These are phyloP conservation scores for Datura wrightii DNA, from an alignment of 257 asterid species.

Conservation along the genomic window DNA sequence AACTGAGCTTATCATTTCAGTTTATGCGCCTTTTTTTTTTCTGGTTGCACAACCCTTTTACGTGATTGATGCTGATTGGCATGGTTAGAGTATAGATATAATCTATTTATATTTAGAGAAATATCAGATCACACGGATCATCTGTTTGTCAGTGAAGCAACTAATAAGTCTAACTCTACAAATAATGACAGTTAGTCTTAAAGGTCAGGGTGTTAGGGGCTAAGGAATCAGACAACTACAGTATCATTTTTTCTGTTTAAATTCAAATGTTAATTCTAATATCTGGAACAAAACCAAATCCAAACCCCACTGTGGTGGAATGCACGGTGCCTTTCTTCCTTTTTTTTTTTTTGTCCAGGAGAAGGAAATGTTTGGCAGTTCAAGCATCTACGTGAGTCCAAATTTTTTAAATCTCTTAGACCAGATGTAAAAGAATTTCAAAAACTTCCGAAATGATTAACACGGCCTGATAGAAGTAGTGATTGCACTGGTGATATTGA, in stretches of 20 bases:
- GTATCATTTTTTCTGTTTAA: slow-evolving; percentile 1
- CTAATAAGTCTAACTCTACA: background rate
- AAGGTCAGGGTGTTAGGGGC: background rate
- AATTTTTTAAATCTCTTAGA: background rate
- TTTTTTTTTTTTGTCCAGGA: background rate
- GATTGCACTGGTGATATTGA: background rate
- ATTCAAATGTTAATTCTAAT: background rate
- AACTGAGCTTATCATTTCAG: background rate
- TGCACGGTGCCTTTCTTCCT: background rate
- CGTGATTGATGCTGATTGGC: background rate
- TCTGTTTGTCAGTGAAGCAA: background rate
- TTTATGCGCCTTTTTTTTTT: background rate
- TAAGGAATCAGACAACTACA: background rate
- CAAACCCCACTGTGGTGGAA: background rate
- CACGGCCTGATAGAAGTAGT: background rate
- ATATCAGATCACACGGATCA: background rate
- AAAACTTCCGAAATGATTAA: background rate
- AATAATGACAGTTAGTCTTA: background rate
- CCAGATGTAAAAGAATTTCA: background rate
- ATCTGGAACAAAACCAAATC: background rate
- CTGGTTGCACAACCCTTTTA: background rate
- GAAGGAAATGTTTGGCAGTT: slow-evolving; percentile 12
- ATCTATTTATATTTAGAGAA: background rate
- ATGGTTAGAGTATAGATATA: background rate
- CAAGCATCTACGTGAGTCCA: background rate